Percentiles rank a stretch among this genome's conserved stretches.
These are phyloP conservation scores for Peronospora destructor DNA, from an alignment of 352 stramenopile genomes.

Conservation along the genomic window DNA sequence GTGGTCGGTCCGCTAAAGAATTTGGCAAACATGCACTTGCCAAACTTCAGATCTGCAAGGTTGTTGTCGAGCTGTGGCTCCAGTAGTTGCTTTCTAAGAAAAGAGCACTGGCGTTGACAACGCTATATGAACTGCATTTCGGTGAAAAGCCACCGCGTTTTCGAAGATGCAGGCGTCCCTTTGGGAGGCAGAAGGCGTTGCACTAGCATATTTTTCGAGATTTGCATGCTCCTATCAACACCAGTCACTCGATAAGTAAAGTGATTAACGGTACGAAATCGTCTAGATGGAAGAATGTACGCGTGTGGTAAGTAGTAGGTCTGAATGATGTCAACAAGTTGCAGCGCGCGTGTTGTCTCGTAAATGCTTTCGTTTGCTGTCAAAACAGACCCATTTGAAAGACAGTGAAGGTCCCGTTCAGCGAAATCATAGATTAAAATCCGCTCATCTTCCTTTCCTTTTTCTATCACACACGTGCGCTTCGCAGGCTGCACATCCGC, in stretches of 20 bases:
- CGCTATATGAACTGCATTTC: neutral
- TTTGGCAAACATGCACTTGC: neutral
- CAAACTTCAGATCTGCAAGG: neutral
- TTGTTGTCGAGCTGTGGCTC: too few species aligned
- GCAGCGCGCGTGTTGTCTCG: neutral
- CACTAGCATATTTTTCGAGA: too few species aligned
- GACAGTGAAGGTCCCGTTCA: constrained; percentile 21
- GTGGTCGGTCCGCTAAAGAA: neutral
- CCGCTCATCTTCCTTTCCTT: constrained; percentile 13
- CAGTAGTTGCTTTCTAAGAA: neutral
- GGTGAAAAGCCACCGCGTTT: neutral
- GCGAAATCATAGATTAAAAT: constrained; percentile 25
- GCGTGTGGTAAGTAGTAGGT: too few species aligned
- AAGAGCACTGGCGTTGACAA: neutral
- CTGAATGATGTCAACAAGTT: neutral
- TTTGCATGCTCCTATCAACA: too few species aligned
- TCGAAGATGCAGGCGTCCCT: neutral
- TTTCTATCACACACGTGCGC: constrained; percentile 16
- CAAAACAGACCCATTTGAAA: neutral
- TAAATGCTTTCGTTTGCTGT: neutral
- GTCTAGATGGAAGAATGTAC: too few species aligned
- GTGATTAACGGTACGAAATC: too few species aligned
- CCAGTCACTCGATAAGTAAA: too few species aligned
- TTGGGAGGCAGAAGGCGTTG: neutral
- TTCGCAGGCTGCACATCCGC: constrained; percentile 17